These are phyloP conservation scores for Leishmania gerbilli DNA, from an alignment of 208 protist genomes.

Conservation along the genomic window DNA sequence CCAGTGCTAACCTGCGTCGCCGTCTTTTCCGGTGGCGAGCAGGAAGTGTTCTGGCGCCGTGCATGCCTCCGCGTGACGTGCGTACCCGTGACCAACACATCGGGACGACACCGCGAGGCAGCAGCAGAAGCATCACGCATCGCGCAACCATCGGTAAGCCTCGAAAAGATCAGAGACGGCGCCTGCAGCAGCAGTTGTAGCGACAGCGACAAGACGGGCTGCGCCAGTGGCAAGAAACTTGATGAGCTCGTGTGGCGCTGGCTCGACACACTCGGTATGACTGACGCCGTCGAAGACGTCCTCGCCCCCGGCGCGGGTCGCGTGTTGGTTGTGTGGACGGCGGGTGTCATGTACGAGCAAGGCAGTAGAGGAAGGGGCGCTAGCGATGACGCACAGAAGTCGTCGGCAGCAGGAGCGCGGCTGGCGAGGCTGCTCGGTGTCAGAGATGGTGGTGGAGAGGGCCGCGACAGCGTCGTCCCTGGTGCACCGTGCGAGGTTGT, in stretches of 20 bases:
- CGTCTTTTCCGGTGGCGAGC: constrained; percentile 3
- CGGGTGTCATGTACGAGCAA: background rate
- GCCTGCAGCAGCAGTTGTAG: background rate
- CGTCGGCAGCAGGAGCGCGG: background rate
- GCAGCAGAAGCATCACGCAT: background rate
- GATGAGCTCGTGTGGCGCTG: constrained; percentile 26
- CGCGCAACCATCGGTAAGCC: background rate
- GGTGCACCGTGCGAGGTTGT: background rate
- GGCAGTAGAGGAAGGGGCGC: background rate
- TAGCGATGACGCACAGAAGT: background rate
- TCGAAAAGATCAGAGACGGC: background rate
- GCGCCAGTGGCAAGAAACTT: background rate
- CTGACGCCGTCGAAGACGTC: constrained; percentile 16
- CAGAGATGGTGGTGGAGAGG: background rate
- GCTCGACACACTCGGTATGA: constrained; percentile 18
- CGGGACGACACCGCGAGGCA: background rate
- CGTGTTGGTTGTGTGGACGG: constrained; percentile 19
- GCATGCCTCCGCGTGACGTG: constrained; percentile 25
- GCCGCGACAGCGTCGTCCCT: background rate
- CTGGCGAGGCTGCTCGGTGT: background rate
- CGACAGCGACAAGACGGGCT: background rate
- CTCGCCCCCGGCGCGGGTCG: constrained; percentile 12
- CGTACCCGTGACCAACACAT: background rate
- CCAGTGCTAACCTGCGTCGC: constrained; percentile 7
- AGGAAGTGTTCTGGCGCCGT: constrained; percentile 20